Evolutionary conservation across 306 rosid species (phyloP).

Genomic region (Vicia villosa): DNA sequence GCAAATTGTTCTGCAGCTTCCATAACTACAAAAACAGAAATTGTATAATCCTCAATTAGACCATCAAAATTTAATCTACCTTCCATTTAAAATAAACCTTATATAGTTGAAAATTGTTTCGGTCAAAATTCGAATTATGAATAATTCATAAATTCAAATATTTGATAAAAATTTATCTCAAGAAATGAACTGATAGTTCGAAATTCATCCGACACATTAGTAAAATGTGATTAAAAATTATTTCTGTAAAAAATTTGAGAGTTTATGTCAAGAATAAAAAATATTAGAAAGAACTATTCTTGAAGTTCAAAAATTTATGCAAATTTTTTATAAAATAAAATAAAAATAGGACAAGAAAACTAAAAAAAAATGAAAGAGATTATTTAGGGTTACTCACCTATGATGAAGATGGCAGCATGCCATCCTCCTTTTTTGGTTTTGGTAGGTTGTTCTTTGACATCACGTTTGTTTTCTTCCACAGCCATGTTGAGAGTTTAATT

Average conservation of each 20-base stretch:
- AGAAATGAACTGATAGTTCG: no score
- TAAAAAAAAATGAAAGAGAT: no score
- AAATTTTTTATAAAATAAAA: background rate
- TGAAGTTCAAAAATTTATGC: no score
- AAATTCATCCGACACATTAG: no score
- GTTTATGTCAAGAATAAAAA: background rate
- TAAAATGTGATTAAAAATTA: no score
- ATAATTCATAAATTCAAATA: no score
- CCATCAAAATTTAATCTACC: background rate
- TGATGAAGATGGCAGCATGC: slow-evolving; percentile 52
- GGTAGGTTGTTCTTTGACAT: background rate
- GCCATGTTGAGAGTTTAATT: background rate
- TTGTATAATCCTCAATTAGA: background rate
- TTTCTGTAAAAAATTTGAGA: no score
- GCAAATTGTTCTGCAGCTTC: slow-evolving; percentile 52
- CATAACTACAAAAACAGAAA: slow-evolving; percentile 32
- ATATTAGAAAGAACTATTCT: no score
- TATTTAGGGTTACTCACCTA: slow-evolving; percentile 27
- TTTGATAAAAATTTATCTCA: no score
- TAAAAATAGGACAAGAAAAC: background rate
- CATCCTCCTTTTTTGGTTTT: slow-evolving; percentile 39
- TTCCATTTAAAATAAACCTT: background rate
- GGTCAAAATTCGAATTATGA: no score
- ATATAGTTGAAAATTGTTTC: no score
- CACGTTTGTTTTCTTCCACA: slow-evolving; percentile 3